Base-by-base conservation (phyloP, 257 asterid genomes). In the Gardenia jasminoides region DNA sequence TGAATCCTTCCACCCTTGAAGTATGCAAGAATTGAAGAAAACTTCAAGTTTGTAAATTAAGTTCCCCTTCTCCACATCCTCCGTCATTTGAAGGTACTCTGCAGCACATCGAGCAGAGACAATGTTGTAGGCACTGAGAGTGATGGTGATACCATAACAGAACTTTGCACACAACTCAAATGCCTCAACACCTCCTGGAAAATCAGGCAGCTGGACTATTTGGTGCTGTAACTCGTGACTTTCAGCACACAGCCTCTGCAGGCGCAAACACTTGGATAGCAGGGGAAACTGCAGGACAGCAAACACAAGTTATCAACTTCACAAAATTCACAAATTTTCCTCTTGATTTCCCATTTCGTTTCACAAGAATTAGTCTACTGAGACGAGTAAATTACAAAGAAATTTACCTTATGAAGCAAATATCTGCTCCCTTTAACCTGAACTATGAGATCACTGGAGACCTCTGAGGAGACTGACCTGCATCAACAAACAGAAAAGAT, bases 101-200 rank as follows among this genome's bases (percentile, higher is more conserved):
- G 98, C 91, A 1, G 97, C 97, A 56, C 98, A 89, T 2, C 97
- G 87, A 22, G 83, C 85, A 0, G 96, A 71, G 41, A 94, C 96
- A 3, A 94, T 75, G 91, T 92, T 94, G 91, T 89, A 86, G 50
- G 97, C 97, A 28, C 97, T 94, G 20, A 94, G 87, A 59, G 97
- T 94, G 76, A 92, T 81, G 22, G 96, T 92, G 70, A 92, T 92
- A 65, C 98, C 97, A 67, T 94, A 94, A 83, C 98, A 94, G 91
- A 94, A 94, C 75, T 94, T 94, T 0, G 98, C 98, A 70, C 98
- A 94, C 8, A 87, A 52, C 65, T 94, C 98, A 67, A 94, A 94
- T 6, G 97, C 96, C 78, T 94, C 97, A 6, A 85, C 79, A 1
- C 97, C 97, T 1, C 97, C 96, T 0, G 98, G 98, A 70, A 94